Evolutionary conservation across 805 yeast genomes (phyloP).

Genomic region (Yamadazyma paraphyllophila): DNA sequence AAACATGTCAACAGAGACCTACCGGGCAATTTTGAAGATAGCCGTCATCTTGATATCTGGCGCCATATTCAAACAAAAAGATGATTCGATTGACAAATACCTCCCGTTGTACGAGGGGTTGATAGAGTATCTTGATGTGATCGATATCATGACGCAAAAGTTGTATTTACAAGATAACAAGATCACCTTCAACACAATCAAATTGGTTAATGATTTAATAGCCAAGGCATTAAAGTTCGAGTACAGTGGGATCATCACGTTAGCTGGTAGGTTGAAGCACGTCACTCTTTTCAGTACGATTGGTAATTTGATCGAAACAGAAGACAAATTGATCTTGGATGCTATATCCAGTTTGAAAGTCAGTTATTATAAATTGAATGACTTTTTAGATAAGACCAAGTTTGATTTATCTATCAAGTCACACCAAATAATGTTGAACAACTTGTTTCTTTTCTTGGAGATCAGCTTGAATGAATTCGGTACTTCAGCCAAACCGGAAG

Average conservation of each 20-base stretch:
- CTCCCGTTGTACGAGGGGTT: constrained; percentile 36
- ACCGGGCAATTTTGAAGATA: constrained; percentile 45
- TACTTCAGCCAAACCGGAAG: constrained; percentile 41
- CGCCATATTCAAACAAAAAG: constrained; percentile 36
- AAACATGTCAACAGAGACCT: constrained; percentile 44
- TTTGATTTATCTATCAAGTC: constrained; percentile 38
- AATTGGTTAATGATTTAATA: constrained; percentile 45
- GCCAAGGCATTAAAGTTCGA: constrained; percentile 41
- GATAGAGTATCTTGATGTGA: constrained; percentile 37
- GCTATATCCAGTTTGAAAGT: constrained; percentile 29
- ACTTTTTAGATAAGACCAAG: constrained; percentile 29
- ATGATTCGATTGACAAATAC: constrained; percentile 34
- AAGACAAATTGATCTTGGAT: constrained; percentile 31
- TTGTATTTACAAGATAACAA: constrained; percentile 44
- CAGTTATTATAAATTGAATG: constrained; percentile 36
- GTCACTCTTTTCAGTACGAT: constrained; percentile 46
- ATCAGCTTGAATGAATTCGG: constrained; percentile 43
- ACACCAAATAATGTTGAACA: constrained; percentile 41
- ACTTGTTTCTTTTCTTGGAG: constrained; percentile 38
- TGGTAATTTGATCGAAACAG: constrained; percentile 39
- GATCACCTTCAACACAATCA: constrained; percentile 42
- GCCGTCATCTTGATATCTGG: constrained; percentile 43
- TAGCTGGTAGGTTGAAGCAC: constrained; percentile 47
- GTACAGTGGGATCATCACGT: constrained; percentile 42
- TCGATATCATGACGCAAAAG: constrained; percentile 42